Evolutionary conservation across 1,139 yeast genomes (phyloP), one percentile per base, ranked within the genome.

Genomic region (Scheffersomyces quercinus): DNA sequence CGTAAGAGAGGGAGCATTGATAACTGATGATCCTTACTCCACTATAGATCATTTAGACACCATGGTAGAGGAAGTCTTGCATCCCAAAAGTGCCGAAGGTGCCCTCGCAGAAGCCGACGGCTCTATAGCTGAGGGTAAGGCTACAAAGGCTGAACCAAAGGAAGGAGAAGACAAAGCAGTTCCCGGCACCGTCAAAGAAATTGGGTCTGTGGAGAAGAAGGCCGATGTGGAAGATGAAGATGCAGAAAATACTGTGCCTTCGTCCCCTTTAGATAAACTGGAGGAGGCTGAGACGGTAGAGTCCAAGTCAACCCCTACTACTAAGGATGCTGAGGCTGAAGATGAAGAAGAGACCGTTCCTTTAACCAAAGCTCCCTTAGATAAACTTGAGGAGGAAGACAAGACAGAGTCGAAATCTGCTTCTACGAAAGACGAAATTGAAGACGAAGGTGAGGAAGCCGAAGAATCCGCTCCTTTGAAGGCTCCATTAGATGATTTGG

Each of bases 1-100:
- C 48, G 67, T 58, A 24, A 64, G 63, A 42, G 79, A 73, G 52
- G 80, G 80, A 28, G 79, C 77, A 2, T 63, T 74, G 44, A 62
- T 74, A n/a, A 65, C 65, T 40, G 79, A 74, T 47, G 80, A 75
- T 46, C 79, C 79, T 2, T 74, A 70, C 52, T 63, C 65, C 10
- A 65, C 65, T 10, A 70, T 74, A 41, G 69, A 64, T 43, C 64
- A 65, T 39, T 67, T 73, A 47, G 78, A 73, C 53, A 60, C 60
- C 12, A 67, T 72, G 75, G 70, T 73, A 42, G 70, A 70, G 44
- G 66, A 64, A 37, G 77, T 71, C 26, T 64, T 71, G 47, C 63
- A 60, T 36, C 48, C 50, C 7, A 47, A 52, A 38, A 14, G 33
- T 12, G 31, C 15, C 10, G 35, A 31, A 11, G 11, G 24, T 14